Evolutionary conservation across 2,329 filamentous ascomycete genomes (phyloP), one percentile per base, ranked within the genome.

Genomic region (Verticillium alfalfae): DNA sequence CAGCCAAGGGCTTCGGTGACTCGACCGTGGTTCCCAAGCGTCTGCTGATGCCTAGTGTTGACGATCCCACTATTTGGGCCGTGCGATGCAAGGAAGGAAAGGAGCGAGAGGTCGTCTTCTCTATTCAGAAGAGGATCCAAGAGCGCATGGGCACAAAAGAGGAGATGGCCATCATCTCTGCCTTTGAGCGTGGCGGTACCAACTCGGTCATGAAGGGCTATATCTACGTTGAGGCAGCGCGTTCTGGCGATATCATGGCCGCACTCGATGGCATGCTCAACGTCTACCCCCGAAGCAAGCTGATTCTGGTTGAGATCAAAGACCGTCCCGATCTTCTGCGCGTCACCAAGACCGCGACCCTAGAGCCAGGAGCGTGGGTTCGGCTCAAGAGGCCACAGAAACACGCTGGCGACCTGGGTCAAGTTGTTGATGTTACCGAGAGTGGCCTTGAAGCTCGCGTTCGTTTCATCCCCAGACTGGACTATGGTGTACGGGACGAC

Each of bases 241-340:
- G 91, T 65, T 90, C 95, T 72, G 91, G 91, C 56, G 93, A 97
- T 75, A 92, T 98, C 67, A 80, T 93, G 70, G 83, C 88, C 59
- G 91, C 92, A 8, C 81, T 97, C 52, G 91, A 97, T 64, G 91
- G 89, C 52, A 86, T 99, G 70, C 85, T 92, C 64, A 93, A 97
- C 71, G 90, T 96, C 41, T 99, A 97, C 73, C 91, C 94, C 60
- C 88, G 92, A 61, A 90, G 87, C 34, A 95, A 93, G 75, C 89
- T 95, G 78, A 86, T 93, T 55, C 81, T 98, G 59, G 92, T 99
- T 52, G 92, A 95, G 57, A 93, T 98, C 70, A 96, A 96, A 74
- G 95, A 99, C 76, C 97, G 97, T 88, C 94, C 95, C 1, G 95
- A 98, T 75, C 84, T 99, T n/a, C 82, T 99, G 18, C 88, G 93